phyloP scores from a whole-genome alignment of 2,329 filamentous ascomycete species.

The Alternaria metachromatica region DNA sequence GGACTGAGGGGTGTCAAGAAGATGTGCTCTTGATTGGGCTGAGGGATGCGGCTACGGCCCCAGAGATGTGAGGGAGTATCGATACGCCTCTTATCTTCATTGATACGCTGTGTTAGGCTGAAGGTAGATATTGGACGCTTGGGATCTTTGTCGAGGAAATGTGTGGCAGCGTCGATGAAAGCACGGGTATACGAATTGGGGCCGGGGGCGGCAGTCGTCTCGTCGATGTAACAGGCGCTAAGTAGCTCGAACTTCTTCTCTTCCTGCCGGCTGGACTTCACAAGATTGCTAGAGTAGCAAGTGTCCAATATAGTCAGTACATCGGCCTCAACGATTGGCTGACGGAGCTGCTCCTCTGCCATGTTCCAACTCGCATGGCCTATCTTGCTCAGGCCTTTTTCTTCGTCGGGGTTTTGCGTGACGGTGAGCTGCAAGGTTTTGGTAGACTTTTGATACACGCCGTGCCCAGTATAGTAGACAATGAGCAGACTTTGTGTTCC shows the following conservation, averaged over 20 bases:
- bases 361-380: conserved; percentile 46
- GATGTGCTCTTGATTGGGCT: conserved; percentile 38
- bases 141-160: conserved; percentile 26
- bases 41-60: conserved; percentile 22
- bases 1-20: conserved; percentile 38
- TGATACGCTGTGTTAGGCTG: conserved; percentile 36
- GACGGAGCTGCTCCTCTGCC: conserved; percentile 36
- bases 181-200: conserved; percentile 43
- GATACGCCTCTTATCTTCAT: conserved; percentile 29
- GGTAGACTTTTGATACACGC: conserved; percentile 29
- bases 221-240: conserved; percentile 37
- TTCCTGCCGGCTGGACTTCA: conserved; percentile 34
- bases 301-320: conserved; percentile 49
- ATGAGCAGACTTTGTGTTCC: conserved; percentile 44
- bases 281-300: conserved; percentile 47
- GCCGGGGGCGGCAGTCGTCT: conserved; percentile 39
- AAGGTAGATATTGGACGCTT: conserved; percentile 41
- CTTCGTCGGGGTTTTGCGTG: conserved; percentile 13
- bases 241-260: conserved; percentile 43
- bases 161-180: conserved; percentile 39
- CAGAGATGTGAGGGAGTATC: conserved; percentile 40
- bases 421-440: conserved; percentile 38
- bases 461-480: conserved; percentile 51
- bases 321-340: conserved; percentile 42
- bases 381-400: conserved; percentile 30